Evolutionary conservation across 768 basidiomycete species (phyloP).

Genomic region (Hypholoma fasciculare): DNA sequence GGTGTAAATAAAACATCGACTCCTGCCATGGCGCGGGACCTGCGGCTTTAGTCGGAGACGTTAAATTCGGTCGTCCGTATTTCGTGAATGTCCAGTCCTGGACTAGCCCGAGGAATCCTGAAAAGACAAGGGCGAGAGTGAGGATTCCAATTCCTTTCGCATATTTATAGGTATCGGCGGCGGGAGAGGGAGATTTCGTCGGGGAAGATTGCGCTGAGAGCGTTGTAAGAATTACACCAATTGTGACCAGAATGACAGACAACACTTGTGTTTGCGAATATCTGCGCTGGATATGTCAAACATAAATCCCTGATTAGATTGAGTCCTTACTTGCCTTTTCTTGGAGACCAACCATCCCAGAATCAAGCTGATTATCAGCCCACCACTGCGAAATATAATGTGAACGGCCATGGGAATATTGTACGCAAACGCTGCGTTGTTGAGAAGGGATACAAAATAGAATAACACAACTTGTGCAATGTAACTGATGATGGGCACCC

Average conservation of each 20-base stretch:
- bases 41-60: slow-evolving; percentile 7
- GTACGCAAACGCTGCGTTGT: slow-evolving; percentile 90
- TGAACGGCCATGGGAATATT: slow-evolving; percentile 89
- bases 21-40: slow-evolving; percentile 69
- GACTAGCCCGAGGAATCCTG: slow-evolving; percentile 77
- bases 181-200: slow-evolving; percentile 10
- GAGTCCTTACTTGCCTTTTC: slow-evolving; percentile 57
- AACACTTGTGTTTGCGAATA: slow-evolving; percentile 49
- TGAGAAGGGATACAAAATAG: slow-evolving; percentile 76
- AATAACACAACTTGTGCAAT: slow-evolving; percentile 81
- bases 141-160: slow-evolving; percentile 74
- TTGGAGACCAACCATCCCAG: slow-evolving; percentile 70
- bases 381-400: slow-evolving; percentile 92
- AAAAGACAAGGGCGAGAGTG: slow-evolving; percentile 72
- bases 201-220: slow-evolving; percentile 61
- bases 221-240: slow-evolving; percentile 80
- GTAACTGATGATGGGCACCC: slow-evolving; percentile 74
- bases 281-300: slow-evolving; percentile 6
- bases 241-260: slow-evolving; percentile 79
- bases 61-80: slow-evolving; percentile 29
- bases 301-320: not conserved
- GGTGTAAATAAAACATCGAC: slow-evolving; percentile 89
- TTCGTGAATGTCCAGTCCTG: slow-evolving; percentile 81
- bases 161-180: slow-evolving; percentile 46
- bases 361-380: slow-evolving; percentile 80